Conservation (phyloP, 2,329 filamentous ascomycete genomes). For the Fusarium incarnatum region DNA sequence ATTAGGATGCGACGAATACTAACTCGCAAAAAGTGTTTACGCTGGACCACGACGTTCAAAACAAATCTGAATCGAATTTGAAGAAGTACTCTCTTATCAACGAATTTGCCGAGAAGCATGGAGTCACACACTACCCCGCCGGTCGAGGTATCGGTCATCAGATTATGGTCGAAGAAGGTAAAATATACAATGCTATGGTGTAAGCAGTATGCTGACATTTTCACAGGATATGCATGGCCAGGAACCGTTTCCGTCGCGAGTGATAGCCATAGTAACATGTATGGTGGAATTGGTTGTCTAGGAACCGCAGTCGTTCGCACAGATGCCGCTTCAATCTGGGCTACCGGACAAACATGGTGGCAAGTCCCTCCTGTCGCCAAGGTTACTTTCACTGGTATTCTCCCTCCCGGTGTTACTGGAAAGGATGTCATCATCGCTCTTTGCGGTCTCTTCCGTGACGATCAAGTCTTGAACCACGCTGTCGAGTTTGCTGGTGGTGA, state of each 20-base stretch:
- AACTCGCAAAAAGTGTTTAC: constrained; percentile 70
- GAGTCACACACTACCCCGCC: constrained; percentile 80
- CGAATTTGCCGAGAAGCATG: constrained; percentile 82
- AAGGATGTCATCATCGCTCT: constrained; percentile 96
- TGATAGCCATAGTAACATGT: constrained; percentile 81
- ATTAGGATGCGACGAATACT: constrained; percentile 49
- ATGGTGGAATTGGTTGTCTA: constrained; percentile 62
- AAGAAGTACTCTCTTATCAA: constrained; percentile 87
- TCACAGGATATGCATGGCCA: constrained; percentile 77
- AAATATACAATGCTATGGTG: rapidly evolving
- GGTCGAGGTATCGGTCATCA: constrained; percentile 90
- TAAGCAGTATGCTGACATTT: neutral
- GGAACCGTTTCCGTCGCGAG: constrained; percentile 84
- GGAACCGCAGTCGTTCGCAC: constrained; percentile 80
- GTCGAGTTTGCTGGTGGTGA: constrained; percentile 89
- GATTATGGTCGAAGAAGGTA: constrained; percentile 78
- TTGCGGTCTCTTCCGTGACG: constrained; percentile 85
- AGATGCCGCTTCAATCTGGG: constrained; percentile 88
- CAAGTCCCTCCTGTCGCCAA: constrained; percentile 87
- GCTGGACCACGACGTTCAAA: constrained; percentile 90
- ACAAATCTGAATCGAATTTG: constrained; percentile 80
- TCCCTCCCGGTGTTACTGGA: constrained; percentile 85
- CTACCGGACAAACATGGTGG: constrained; percentile 87
- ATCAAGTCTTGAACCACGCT: constrained; percentile 90
- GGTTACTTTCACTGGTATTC: constrained; percentile 78